A percentile compares a stretch with the other conserved stretches of the same genome.
phyloP scores from a whole-genome alignment of 345 rosid genomes.

The Sisymbrium altissimum region DNA sequence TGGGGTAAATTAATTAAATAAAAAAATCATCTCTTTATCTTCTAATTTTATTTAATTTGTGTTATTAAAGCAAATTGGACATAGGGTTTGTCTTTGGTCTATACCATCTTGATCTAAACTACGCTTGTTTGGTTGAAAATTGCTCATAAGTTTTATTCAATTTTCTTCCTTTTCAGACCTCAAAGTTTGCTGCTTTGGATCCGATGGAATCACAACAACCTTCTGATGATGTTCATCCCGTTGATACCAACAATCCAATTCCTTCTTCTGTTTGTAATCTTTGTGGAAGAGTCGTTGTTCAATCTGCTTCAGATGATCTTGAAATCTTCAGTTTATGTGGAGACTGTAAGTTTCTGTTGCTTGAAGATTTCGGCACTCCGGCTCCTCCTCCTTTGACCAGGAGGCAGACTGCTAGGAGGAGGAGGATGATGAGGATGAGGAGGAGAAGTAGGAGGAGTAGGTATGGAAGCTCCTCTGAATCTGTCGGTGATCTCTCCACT shows the following conservation, averaged over 20 bases:
- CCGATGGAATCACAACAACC: conserved; percentile 47
- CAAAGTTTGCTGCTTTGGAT: conserved; percentile 15
- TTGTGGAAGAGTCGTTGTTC: conserved; percentile 46
- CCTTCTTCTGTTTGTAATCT: conserved; percentile 48
- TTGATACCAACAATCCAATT: conserved; percentile 30
- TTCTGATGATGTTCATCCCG: conserved; percentile 4
- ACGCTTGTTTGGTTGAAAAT: neutral
- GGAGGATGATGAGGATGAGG: conserved; percentile 32
- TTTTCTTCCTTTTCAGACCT: conserved; percentile 10
- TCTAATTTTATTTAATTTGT: neutral
- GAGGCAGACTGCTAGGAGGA: conserved; percentile 39
- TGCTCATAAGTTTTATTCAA: neutral
- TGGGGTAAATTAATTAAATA: neutral
- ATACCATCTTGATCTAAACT: neutral
- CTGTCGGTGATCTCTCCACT: conserved; percentile 50
- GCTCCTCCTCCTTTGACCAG: conserved; percentile 31
- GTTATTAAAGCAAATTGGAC: neutral
- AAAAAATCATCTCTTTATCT: neutral
- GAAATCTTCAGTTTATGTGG: conserved; percentile 54
- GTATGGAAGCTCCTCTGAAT: conserved; percentile 64
- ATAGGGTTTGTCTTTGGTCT: neutral
- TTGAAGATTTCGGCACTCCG: conserved; percentile 57
- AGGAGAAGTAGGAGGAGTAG: conserved; percentile 51
- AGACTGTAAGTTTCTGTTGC: conserved; percentile 76
- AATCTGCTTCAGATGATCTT: conserved; percentile 43